phyloP scores from a whole-genome alignment of 306 rosid species.

The Abrus pulchellus region DNA sequence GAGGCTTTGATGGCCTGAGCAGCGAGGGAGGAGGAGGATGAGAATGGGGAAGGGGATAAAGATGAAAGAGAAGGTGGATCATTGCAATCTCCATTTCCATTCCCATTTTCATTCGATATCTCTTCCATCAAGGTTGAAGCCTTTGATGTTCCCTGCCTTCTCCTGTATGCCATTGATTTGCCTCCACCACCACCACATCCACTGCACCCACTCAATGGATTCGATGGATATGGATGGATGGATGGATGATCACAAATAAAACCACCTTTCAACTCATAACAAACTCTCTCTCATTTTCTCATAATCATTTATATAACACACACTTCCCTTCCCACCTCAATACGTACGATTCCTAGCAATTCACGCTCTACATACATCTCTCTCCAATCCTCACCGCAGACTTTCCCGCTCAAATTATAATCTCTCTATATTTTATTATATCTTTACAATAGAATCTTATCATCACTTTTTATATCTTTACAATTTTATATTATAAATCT shows the following conservation, averaged over 20 bases:
- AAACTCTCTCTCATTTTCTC: slow-evolving; percentile 21
- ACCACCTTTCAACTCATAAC: slow-evolving; percentile 29
- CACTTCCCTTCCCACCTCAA: slow-evolving; percentile 24
- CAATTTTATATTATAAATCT: no score
- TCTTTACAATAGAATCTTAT: no score
- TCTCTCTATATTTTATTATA: neutral
- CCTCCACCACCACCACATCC: slow-evolving; percentile 25
- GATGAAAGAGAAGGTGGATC: slow-evolving; percentile 5
- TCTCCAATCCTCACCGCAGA: no score
- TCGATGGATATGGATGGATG: no score
- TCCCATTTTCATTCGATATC: slow-evolving; percentile 9
- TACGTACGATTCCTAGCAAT: slow-evolving; percentile 49
- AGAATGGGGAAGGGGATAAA: slow-evolving; percentile 45
- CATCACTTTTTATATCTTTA: no score
- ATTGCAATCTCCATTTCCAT: neutral
- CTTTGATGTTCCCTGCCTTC: slow-evolving; percentile 76
- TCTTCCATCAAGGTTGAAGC: slow-evolving; percentile 88
- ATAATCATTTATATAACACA: slow-evolving; percentile 1
- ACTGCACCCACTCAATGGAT: neutral
- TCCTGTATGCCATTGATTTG: slow-evolving; percentile 77
- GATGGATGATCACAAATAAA: slow-evolving; percentile 5
- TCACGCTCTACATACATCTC: neutral
- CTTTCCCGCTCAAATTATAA: no score
- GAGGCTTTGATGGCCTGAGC: slow-evolving; percentile 88
- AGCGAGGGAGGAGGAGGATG: slow-evolving; percentile 65